Base-by-base conservation (phyloP, 2,329 filamentous ascomycete genomes). In the Pseudogymnoascus sp. region DNA sequence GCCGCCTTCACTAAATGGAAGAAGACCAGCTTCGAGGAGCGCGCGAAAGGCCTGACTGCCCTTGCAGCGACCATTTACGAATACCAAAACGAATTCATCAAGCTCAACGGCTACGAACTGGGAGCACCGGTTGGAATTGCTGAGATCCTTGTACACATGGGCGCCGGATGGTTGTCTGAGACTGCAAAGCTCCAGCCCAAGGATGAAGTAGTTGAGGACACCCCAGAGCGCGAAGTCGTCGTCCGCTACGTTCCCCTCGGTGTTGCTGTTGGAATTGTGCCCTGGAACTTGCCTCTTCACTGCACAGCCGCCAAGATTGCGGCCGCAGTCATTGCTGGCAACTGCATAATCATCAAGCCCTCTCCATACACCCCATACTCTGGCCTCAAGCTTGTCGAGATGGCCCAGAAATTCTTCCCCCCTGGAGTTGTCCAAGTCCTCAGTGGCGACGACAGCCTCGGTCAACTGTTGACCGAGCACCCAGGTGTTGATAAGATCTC, bases 281-380 rank as follows among this genome's bases (percentile, higher is more conserved):
- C 81, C 0, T 84, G 81, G 80, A 84, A 84, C 67, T 82, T 80
- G 64, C 83, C 83, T 4, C 70, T 86, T n/a, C 68, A 79, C 21
- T 71, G 84, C 2, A 77, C 75, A 5, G 69, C 77, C 7, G 76
- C 77, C 60, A 87, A 87, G 71, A 74, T 87, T 27, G 79, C 77
- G 1, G 80, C 83, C 0, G 81, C 82, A 1, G 69, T 87, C 0
- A 65, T 86, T 36, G 82, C 84, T 0, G 82, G 82, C 8, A 84
- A 83, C 64, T 72, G 74, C 12, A 72, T 85, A 42, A 82, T 85
- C 59, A 70, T 83, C 64, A 85, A 85, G 71, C 81, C 82, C 2
- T 84, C 80, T 25, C 61, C 58, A 15, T 62, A 21, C 5, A 83
- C 79, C 37, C 82, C 77, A n/a, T 82, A 78, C 69, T 72, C 75